Percentiles rank a stretch among this genome's conserved stretches.
These are phyloP conservation scores for Lagenaria siceraria DNA, from an alignment of 306 rosid genomes.

Conservation along the genomic window DNA sequence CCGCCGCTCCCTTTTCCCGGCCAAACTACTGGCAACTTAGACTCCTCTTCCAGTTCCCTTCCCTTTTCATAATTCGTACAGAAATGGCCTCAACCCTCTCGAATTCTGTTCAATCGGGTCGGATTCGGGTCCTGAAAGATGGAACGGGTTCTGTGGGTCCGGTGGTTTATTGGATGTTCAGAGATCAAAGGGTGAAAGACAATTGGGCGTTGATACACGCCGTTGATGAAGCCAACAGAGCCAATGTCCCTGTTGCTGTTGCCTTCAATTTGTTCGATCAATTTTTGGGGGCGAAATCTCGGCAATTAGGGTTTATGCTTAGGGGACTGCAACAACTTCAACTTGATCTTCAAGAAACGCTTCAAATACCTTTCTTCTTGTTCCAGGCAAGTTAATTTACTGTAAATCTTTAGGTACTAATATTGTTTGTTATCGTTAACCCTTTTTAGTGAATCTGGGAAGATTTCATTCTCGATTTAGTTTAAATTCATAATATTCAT, in stretches of 20 bases:
- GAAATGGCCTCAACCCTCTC: slow-evolving; percentile 26
- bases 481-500: neutral
- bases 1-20: slow-evolving; percentile 5
- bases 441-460: neutral
- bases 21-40: neutral
- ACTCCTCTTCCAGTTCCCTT: neutral
- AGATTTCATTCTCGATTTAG: neutral
- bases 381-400: slow-evolving; percentile 31
- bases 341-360: slow-evolving; percentile 27
- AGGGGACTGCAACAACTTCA: slow-evolving; percentile 55
- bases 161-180: slow-evolving; percentile 92
- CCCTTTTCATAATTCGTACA: neutral
- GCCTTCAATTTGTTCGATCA: slow-evolving; percentile 77
- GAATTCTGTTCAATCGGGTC: slow-evolving; percentile 30
- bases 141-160: slow-evolving; percentile 38
- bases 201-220: slow-evolving; percentile 95
- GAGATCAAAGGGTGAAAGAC: slow-evolving; percentile 77
- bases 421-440: neutral
- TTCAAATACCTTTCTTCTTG: slow-evolving; percentile 65
- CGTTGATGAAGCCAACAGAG: slow-evolving; percentile 53
- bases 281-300: slow-evolving; percentile 74
- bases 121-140: slow-evolving; percentile 46
- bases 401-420: neutral
- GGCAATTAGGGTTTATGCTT: slow-evolving; percentile 86
- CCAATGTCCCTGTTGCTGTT: slow-evolving; percentile 58